Evolutionary conservation across 495 filamentous ascomycete genomes (phyloP), one percentile per base, ranked within the genome.

Genomic region (Massariosphaeria phaeospora): DNA sequence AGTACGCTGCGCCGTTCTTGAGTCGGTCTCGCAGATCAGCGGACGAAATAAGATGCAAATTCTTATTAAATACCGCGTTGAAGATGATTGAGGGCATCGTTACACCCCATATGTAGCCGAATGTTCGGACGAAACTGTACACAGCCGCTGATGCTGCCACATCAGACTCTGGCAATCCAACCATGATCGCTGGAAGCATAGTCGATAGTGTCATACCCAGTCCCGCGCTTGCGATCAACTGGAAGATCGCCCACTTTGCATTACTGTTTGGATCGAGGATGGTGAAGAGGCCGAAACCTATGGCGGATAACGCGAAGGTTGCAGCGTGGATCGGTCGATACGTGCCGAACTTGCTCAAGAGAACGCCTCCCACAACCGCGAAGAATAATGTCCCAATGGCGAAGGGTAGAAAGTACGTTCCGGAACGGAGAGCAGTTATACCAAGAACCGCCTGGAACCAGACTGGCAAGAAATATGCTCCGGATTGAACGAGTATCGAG

Each of bases 381-480:
- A 18, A 13, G 5, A 31, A 30, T 26, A 59, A 48, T n/a, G 48
- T 31, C 41, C 48, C 40, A 9, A 35, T 18, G 18, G 21, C 24
- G 24, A 52, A 45, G 1, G 55, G 57, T 5, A 61, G 41, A 25
- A 51, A 52, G 33, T 57, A 20, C 36, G 52, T 29, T 6, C 55
- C 55, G 17, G 55, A 12, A 2, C 33, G 13, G 3, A 55, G 24
- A 10, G 43, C 51, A 3, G 50, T 33, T 9, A 38, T 49, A 3
- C 33, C 43, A 2, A 18, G 42, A 3, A 56, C 39, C 4, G 26
- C 49, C 30, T 48, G 44, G 33, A 61, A 61, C 20, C 56, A 61
- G 12, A 61, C 23, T 10, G 57, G 57, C 55, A 35, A 57, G 47
- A 57, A 57, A 27, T 44, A 52, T 30, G 36, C 44, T 25, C 53